phyloP scores from a whole-genome alignment of 768 basidiomycete genomes.

The Trametes villosa region DNA sequence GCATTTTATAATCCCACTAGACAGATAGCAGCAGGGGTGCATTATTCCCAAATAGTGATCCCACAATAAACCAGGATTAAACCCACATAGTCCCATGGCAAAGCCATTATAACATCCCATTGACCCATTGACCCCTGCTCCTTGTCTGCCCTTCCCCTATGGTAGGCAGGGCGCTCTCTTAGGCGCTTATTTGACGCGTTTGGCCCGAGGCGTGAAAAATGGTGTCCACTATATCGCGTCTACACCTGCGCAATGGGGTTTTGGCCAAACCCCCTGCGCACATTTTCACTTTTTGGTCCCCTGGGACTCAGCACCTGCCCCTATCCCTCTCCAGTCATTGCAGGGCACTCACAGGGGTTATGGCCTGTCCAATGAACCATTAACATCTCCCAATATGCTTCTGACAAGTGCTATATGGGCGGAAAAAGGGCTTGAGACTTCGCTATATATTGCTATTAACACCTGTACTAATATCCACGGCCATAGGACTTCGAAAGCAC shows the following conservation, averaged over 20 bases:
- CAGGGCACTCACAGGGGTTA: neutral
- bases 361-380: neutral
- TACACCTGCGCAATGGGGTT: neutral
- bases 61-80: slow-evolving; percentile 13
- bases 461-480: slow-evolving; percentile 30
- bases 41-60: neutral
- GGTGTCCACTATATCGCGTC: slow-evolving; percentile 36
- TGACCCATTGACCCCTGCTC: slow-evolving; percentile 14
- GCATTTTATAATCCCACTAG: neutral
- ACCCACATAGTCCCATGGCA: neutral
- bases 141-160: slow-evolving; percentile 29
- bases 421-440: neutral
- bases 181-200: slow-evolving; percentile 29
- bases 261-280: neutral
- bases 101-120: neutral
- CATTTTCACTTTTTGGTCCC: neutral
- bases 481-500: slow-evolving; percentile 49
- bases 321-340: neutral
- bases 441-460: neutral
- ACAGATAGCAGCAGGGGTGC: neutral
- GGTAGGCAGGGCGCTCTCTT: slow-evolving; percentile 31
- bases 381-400: neutral
- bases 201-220: slow-evolving; percentile 29
- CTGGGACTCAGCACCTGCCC: neutral
- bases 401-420: neutral